These are phyloP conservation scores for Cubamyces lactineus DNA, from an alignment of 768 basidiomycete species.

Conservation along the genomic window DNA sequence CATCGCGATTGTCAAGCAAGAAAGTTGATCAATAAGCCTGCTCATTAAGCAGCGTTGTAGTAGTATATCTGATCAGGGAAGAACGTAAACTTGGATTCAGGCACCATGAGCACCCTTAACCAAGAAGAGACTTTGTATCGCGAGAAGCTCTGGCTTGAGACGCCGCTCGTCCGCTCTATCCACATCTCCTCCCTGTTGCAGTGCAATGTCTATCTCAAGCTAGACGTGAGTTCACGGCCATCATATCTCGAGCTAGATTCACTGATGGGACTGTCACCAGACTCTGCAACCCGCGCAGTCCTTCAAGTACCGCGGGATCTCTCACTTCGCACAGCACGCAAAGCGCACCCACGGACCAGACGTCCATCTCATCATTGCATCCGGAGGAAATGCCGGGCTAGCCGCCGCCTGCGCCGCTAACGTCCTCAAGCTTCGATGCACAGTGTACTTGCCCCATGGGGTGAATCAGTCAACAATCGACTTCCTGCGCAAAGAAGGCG, in stretches of 20 bases:
- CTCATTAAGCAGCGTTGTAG: background rate
- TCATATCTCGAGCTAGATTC: no score
- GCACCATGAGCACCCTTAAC: background rate
- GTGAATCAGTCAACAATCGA: slow-evolving; percentile 52
- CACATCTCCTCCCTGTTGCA: slow-evolving; percentile 56
- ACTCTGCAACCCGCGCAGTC: slow-evolving; percentile 74
- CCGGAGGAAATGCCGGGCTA: slow-evolving; percentile 81
- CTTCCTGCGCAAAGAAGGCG: slow-evolving; percentile 55
- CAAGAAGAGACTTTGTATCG: slow-evolving; percentile 1
- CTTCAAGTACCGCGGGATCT: slow-evolving; percentile 78
- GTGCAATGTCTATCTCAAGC: slow-evolving; percentile 65
- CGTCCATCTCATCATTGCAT: slow-evolving; percentile 70
- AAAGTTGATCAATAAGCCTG: background rate
- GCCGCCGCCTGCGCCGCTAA: slow-evolving; percentile 69
- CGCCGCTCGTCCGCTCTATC: slow-evolving; percentile 65
- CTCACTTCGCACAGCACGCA: slow-evolving; percentile 58
- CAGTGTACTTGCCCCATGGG: slow-evolving; percentile 65
- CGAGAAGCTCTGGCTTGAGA: slow-evolving; percentile 57
- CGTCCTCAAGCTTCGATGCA: slow-evolving; percentile 58
- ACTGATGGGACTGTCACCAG: slow-evolving; percentile 38
- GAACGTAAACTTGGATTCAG: background rate
- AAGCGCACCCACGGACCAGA: slow-evolving; percentile 52
- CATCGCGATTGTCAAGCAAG: background rate
- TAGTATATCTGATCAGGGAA: background rate
- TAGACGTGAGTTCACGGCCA: slow-evolving; percentile 52